Evolutionary conservation across 805 yeast genomes (phyloP).

Genomic region (Komagataella phaffii): DNA sequence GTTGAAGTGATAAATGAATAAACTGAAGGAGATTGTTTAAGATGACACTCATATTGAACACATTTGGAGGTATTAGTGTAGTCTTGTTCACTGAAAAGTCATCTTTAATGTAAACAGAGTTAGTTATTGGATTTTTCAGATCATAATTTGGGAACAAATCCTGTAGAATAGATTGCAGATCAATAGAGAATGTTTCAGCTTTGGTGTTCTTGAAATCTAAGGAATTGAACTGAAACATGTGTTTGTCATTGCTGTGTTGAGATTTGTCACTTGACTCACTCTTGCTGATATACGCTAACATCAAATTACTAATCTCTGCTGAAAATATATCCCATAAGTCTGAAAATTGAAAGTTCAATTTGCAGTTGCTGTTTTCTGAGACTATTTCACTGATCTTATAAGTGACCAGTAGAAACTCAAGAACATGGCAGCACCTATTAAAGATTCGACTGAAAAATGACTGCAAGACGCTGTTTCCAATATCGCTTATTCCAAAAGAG

Average conservation of each 20-base stretch:
- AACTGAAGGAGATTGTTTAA: constrained; percentile 63
- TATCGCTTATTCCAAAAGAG: constrained; percentile 12
- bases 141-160: constrained; percentile 59
- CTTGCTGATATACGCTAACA: neutral
- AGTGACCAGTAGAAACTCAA: neutral
- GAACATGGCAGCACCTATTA: neutral
- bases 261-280: constrained; percentile 4
- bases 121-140: constrained; percentile 9
- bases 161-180: constrained; percentile 32
- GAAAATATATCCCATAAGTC: neutral
- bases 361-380: constrained; percentile 5
- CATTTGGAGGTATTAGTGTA: constrained; percentile 52
- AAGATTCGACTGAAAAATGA: neutral
- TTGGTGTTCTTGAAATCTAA: constrained; percentile 19
- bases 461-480: constrained; percentile 13
- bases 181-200: constrained; percentile 16
- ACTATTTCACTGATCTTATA: constrained; percentile 1
- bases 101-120: constrained; percentile 41
- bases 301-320: neutral
- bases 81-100: constrained; percentile 48
- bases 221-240: constrained; percentile 21
- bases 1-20: constrained; percentile 1
- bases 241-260: constrained; percentile 4
- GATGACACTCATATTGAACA: constrained; percentile 70
- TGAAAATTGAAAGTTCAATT: constrained; percentile 4